Conservation (phyloP, 305 asterid genomes). For the Solanum hybrid region DNA sequence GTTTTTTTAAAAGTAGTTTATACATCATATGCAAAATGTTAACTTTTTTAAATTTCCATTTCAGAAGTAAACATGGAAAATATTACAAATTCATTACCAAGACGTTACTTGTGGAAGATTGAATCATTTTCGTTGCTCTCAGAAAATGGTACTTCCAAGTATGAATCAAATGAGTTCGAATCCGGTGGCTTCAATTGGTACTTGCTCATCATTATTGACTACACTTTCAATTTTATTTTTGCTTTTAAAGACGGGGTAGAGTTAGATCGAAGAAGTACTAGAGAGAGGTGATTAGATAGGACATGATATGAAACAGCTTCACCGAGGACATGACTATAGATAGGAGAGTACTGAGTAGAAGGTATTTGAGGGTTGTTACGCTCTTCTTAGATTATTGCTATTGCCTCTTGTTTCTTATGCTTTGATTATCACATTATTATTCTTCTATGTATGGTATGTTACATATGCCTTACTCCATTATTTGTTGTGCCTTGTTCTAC, state of each 20-base stretch:
- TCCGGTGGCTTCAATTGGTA: background rate
- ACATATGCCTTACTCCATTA: background rate
- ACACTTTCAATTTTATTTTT: no score
- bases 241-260: background rate
- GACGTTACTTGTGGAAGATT: background rate
- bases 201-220: background rate
- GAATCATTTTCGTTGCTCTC: background rate
- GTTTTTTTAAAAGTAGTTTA: background rate
- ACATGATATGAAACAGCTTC: background rate
- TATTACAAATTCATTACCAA: background rate
- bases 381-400: background rate
- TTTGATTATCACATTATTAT: background rate
- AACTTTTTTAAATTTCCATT: background rate
- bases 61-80: background rate
- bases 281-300: background rate
- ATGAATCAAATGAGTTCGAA: background rate
- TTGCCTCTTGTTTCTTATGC: background rate
- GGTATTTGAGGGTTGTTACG: no score
- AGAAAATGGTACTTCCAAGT: background rate
- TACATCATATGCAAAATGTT: background rate
- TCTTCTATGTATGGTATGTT: background rate
- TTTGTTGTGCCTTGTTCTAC: no score
- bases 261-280: background rate
- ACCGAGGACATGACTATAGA: no score
- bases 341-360: no score